Base-by-base conservation (phyloP, 345 rosid genomes). In the Lepidium sativum region DNA sequence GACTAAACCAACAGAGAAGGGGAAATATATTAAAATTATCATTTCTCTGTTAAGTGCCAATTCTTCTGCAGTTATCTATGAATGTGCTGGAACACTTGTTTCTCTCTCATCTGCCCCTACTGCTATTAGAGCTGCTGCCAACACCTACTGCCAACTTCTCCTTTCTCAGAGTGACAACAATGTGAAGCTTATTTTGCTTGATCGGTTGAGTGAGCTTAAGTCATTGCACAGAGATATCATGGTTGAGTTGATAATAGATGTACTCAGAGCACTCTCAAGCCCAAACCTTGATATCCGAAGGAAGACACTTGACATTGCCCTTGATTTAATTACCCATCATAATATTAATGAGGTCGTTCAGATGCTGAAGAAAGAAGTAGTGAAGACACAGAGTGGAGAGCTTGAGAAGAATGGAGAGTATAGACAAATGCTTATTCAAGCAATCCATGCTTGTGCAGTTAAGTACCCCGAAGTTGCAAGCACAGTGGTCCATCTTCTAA, bases 381-480 rank as follows among this genome's bases (percentile, higher is more conserved):
- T 89, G 49, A 89, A 89, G 86, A 87, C 97, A 18, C 97, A 89
- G 79, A 73, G 76, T 37, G 95, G 91, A 70, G 97, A 89, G 79
- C 86, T 80, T 60, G 95, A 89, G 81, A 89, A 87, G 85, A 89
- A 84, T 71, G 95, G 89, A 6, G 97, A 89, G 75, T 89, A 86
- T 65, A 82, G 95, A 69, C 97, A 87, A 64, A 87, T 89, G 97
- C 95, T 89, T 2, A 88, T 89, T 71, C 97, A 89, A 80, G 95
- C 95, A 61, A 89, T 89, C 34, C 95, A 89, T 80, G 79, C 89
- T 18, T 86, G 95, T 67, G 97, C 97, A 9, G 65, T 89, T 74
- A 87, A 89, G 84, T 89, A 85, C 81, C 97, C 97, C 0, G 95
- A 89, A 69, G 97, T 89, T 69, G 97, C 97, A 68, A 85, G 95